Evolutionary conservation across 441 rosid genomes (phyloP), one percentile per base, ranked within the genome.

Genomic region (Populus hybrid): DNA sequence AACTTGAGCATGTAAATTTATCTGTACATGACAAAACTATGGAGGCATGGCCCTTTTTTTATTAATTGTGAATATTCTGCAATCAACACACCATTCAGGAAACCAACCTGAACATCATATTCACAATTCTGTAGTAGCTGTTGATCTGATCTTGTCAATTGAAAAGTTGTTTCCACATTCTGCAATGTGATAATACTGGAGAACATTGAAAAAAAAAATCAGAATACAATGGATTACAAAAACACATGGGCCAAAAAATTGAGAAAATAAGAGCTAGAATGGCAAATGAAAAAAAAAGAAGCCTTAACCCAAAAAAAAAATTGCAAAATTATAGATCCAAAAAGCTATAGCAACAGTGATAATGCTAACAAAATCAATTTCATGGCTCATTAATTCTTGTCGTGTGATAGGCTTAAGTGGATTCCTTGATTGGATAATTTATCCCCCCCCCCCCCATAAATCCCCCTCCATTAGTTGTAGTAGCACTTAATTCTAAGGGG

Each of bases 91-190:
- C 46, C 59, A 32, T 40, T 24, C 5, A 40, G 21, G 63, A 64
- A 85, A 72, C 85, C 82, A 82, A 91, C 98, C 95, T 93, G 98
- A 78, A 89, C 83, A 84, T 90, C 97, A 78, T 83, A 84, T 34
- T 89, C 95, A 79, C 82, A 88, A 80, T 88, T 90, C 7, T 86
- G 67, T 72, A 91, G 64, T 59, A 87, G 85, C 78, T 89, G 95
- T 82, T 74, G 92, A 79, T 90, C 89, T 74, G 87, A 85, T 84
- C 91, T 88, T n/a, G 90, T 83, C 57, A 93, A 79, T 69, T 87
- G 92, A 85, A 91, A 93, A 66, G 88, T 84, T 83, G 81, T 88
- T 81, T 93, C 97, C 79, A 87, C 84, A 72, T 83, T 85, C 81
- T 85, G 98, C 76, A 86, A 61, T 53, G 92, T 88, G 84, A 74